phyloP scores from a whole-genome alignment of 192 early-diverging fungal genomes.

The Coemansia sp. region DNA sequence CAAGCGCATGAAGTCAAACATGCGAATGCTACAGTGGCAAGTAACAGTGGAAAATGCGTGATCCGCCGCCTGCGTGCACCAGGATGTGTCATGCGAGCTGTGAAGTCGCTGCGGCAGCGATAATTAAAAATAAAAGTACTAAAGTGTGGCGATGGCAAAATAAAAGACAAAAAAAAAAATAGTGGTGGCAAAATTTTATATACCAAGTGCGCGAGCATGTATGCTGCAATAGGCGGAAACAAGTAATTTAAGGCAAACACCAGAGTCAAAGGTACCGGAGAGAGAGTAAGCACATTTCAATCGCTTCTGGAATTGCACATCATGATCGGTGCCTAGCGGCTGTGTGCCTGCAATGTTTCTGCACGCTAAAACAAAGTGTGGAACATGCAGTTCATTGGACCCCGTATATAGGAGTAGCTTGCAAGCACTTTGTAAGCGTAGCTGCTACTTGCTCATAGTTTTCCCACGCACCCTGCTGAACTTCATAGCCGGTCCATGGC shows the following conservation, averaged over 20 bases:
- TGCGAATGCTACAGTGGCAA: neutral
- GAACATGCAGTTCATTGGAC: neutral
- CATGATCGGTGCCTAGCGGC: neutral
- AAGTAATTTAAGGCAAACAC: slow-evolving; percentile 1
- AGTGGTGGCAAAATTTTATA: neutral
- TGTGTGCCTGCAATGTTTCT: slow-evolving; percentile 7
- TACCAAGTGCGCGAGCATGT: neutral
- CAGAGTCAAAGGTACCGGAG: neutral
- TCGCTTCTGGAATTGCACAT: neutral
- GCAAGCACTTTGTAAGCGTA: neutral
- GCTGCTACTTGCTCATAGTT: neutral
- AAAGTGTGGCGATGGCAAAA: neutral
- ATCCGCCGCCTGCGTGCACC: neutral
- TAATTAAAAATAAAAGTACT: neutral
- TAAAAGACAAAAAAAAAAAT: neutral
- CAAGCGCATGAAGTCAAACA: slow-evolving; percentile 5
- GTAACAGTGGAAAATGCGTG: neutral
- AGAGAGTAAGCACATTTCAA: neutral
- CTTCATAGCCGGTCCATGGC: neutral
- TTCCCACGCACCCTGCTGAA: neutral
- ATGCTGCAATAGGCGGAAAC: neutral
- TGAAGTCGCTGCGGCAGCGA: neutral
- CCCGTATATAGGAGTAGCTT: neutral
- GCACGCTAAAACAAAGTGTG: slow-evolving; percentile 2
- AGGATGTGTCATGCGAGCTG: neutral